Evolutionary conservation across 495 filamentous ascomycete genomes (phyloP), one percentile per base, ranked within the genome.

Genomic region (Penicillium chermesinum): DNA sequence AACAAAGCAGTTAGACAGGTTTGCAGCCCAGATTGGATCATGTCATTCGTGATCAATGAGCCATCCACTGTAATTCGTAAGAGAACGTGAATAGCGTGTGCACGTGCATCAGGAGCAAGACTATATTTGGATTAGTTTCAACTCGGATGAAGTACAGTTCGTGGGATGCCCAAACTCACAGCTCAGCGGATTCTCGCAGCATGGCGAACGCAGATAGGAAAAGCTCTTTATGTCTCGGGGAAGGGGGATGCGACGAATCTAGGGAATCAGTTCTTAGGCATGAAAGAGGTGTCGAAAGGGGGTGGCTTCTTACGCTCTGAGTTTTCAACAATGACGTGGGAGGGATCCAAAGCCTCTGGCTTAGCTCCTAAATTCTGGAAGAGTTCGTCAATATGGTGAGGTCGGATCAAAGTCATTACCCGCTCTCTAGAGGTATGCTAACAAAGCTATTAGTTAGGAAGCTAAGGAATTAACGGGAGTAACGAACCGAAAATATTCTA

Each of bases 41-140:
- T 56, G 13, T 50, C 49, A 52, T 77, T 59, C 15, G 66, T 65
- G 13, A 74, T 67, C 7, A 84, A 57, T 3, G 74, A 62, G 17
- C 64, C 66, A 53, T 86, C 83, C 7, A 85, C 59, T n/a, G 75
- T 70, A 37, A 88, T 77, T 9, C 84, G 79, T 21, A 86, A 66
- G 6, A 84, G 57, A 16, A 83, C 57, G 1, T 60, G 50, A 7
- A 74, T 46, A 10, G 66, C 56, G 22, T 52, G 61, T 44, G 61
- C 58, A 42, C 55, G 57, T 4, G 65, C 66, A 17, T 71, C 61
- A 20, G 61, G 50, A 8, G 58, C 48, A 49, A 72, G 62, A 34
- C 71, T 73, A 32, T 2, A 40, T 13, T 32, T 54, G 22, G 52
- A 53, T 57, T 3, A 53, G 48, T 37, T n/a, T n/a, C n/a, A n/a